phyloP scores from a whole-genome alignment of 139 green algal species.

The Chlorella sp. region DNA sequence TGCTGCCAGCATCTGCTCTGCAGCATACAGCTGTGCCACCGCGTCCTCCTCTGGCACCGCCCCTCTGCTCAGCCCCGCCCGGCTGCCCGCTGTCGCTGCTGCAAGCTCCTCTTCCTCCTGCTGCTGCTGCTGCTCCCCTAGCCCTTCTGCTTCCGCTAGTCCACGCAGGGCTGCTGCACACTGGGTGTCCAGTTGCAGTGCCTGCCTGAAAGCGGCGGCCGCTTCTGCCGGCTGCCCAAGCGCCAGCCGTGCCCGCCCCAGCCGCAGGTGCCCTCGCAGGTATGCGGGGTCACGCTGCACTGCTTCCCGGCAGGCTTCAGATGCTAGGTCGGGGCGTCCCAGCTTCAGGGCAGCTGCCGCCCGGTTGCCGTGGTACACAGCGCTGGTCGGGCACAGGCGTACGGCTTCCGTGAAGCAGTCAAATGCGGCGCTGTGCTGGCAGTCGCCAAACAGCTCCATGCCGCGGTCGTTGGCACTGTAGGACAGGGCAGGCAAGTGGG shows the following conservation, averaged over 20 bases:
- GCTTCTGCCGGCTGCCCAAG: constrained; percentile 35
- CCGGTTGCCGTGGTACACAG: constrained; percentile 66
- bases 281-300: constrained; percentile 40
- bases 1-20: constrained; percentile 37
- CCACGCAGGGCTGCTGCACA: constrained; percentile 22
- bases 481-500: neutral
- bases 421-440: constrained; percentile 53
- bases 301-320: constrained; percentile 47
- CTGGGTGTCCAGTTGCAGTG: constrained; percentile 16
- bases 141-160: neutral
- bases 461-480: constrained; percentile 51
- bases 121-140: constrained; percentile 4
- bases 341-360: constrained; percentile 62
- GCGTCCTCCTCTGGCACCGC: constrained; percentile 36
- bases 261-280: constrained; percentile 25
- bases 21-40: constrained; percentile 41
- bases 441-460: constrained; percentile 9
- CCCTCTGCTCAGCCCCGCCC: constrained; percentile 33
- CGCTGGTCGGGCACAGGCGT: constrained; percentile 47
- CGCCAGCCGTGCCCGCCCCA: constrained; percentile 34
- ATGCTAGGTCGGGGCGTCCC: constrained; percentile 42
- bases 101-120: constrained; percentile 9
- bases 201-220: neutral
- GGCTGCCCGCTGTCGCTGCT: constrained; percentile 8
- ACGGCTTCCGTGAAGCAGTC: constrained; percentile 69